Conservation (phyloP, 441 rosid genomes). For the Melastoma candidum region DNA sequence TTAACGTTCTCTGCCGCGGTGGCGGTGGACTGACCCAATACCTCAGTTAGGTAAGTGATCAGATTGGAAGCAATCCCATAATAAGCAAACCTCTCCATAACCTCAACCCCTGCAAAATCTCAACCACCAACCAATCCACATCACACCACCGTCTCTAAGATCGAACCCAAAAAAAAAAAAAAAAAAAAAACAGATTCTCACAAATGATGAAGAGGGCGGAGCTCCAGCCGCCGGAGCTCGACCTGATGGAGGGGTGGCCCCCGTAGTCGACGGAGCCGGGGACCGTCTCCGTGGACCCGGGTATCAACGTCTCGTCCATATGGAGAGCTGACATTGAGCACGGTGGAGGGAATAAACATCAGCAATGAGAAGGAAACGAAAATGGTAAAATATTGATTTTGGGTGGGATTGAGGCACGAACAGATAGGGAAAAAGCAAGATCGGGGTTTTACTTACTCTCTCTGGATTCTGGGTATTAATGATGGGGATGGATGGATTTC, state of each 20-base stretch:
- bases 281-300: conserved; percentile 6
- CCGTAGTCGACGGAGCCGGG: conserved; percentile 15
- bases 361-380: no score
- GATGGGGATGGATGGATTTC: no score
- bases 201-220: conserved; percentile 19
- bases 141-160: neutral
- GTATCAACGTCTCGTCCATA: no score
- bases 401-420: no score
- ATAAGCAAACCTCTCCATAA: conserved; percentile 31
- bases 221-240: conserved; percentile 17
- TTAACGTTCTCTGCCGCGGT: conserved; percentile 44
- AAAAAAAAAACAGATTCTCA: neutral
- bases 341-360: no score
- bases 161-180: neutral
- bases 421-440: no score
- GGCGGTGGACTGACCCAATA: conserved; percentile 36
- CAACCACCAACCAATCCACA: neutral
- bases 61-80: conserved; percentile 17
- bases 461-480: no score
- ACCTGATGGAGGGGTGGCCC: conserved; percentile 12
- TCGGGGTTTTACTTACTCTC: no score
- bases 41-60: conserved; percentile 33
- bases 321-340: no score
- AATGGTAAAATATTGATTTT: no score
- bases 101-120: conserved; percentile 26